phyloP scores from a whole-genome alignment of 1,284 basidiomycete genomes.

The Leccinum angustisporum region DNA sequence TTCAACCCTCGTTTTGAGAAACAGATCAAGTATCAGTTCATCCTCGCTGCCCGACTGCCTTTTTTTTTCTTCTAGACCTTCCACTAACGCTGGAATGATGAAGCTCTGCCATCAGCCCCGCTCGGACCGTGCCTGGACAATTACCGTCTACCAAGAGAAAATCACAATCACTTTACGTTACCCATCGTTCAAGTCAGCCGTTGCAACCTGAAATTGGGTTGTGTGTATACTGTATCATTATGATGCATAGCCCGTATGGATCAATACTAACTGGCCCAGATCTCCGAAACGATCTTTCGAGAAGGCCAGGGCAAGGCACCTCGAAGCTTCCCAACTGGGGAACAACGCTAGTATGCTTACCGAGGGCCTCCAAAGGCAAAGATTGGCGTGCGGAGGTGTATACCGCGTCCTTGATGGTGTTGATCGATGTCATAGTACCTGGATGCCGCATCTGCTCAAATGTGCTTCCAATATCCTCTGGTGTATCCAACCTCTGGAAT shows the following conservation, averaged over 20 bases:
- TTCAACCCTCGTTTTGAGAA: neutral
- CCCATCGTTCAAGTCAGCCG: constrained; percentile 1
- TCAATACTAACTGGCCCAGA: neutral
- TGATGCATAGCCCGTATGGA: constrained; percentile 3
- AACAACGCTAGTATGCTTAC: neutral
- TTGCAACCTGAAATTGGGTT: neutral
- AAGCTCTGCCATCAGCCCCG: neutral
- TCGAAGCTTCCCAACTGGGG: neutral
- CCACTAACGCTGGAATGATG: neutral
- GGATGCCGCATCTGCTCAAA: neutral
- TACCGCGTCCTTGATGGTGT: constrained; percentile 12
- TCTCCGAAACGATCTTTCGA: constrained; percentile 7
- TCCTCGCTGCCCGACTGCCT: neutral
- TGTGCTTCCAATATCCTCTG: neutral
- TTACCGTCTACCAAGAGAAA: constrained; percentile 2
- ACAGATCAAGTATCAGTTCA: neutral
- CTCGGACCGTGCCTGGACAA: constrained; percentile 7
- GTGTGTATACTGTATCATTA: neutral
- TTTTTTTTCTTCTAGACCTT: neutral
- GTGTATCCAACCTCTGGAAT: neutral
- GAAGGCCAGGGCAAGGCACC: constrained; percentile 9
- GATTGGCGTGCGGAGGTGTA: constrained; percentile 13
- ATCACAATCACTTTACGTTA: constrained; percentile 7
- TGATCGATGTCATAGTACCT: constrained; percentile 8
- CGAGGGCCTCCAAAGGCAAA: constrained; percentile 16